phyloP scores from a whole-genome alignment of 192 early-diverging fungal species.

The Funneliformis mosseae region DNA sequence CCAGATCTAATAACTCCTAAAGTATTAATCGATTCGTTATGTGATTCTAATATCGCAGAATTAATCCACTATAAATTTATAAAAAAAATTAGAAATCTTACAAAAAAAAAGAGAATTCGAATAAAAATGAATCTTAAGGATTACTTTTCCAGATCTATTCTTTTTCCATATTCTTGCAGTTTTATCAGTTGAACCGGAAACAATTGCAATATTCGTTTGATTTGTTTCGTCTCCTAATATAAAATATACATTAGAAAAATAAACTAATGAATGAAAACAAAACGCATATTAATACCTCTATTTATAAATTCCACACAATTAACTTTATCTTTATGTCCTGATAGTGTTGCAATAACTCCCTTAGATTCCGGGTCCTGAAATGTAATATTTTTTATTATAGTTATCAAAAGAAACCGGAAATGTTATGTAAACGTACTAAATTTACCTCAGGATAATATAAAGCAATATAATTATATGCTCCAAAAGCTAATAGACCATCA shows the following conservation, averaged over 20 bases:
- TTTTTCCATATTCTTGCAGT: slow-evolving; percentile 77
- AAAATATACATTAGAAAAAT: too few species aligned
- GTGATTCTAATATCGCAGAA: slow-evolving; percentile 68
- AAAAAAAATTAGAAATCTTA: slow-evolving; percentile 11
- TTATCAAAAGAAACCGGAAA: not conserved
- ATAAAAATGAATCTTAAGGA: not conserved
- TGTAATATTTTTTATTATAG: not conserved
- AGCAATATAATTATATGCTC: slow-evolving; percentile 69
- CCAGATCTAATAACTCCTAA: slow-evolving; percentile 59
- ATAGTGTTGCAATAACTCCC: slow-evolving; percentile 63
- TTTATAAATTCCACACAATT: slow-evolving; percentile 76
- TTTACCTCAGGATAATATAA: slow-evolving; percentile 67
- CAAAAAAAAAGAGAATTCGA: not conserved
- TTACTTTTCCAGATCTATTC: slow-evolving; percentile 30
- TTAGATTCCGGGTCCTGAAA: slow-evolving; percentile 46
- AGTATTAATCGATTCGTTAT: slow-evolving; percentile 65
- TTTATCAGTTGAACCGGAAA: slow-evolving; percentile 80
- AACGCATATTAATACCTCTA: slow-evolving; percentile 43
- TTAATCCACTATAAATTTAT: slow-evolving; percentile 55
- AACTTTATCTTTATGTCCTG: slow-evolving; percentile 76
- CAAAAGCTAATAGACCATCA: slow-evolving; percentile 69
- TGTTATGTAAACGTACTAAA: not conserved
- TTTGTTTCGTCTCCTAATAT: slow-evolving; percentile 40
- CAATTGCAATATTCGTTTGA: slow-evolving; percentile 61
- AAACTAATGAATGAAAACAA: not conserved